Evolutionary conservation across 2,329 filamentous ascomycete genomes (phyloP).

Genomic region (Aureobasidium lini): DNA sequence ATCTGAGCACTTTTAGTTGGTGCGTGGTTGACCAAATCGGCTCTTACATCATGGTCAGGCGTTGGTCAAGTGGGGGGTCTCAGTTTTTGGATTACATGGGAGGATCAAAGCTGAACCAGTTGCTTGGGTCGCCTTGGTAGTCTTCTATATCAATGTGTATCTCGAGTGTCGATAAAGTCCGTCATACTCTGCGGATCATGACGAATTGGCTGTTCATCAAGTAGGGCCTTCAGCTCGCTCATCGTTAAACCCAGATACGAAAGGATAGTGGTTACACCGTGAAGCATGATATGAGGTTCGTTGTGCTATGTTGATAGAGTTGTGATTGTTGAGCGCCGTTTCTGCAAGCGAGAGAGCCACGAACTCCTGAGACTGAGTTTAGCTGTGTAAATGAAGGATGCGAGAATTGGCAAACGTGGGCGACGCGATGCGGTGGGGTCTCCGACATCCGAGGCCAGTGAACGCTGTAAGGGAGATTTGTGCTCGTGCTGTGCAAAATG

Average conservation of each 20-base stretch:
- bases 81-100: background rate
- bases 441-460: background rate
- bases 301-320: background rate
- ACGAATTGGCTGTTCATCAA: background rate
- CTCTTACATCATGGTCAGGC: slow-evolving; percentile 7
- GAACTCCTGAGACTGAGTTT: background rate
- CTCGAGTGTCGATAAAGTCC: background rate
- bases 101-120: background rate
- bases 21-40: background rate
- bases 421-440: background rate
- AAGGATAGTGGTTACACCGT: background rate
- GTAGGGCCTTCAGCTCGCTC: background rate
- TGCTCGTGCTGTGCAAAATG: background rate
- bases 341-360: background rate
- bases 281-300: background rate
- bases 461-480: background rate
- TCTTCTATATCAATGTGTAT: slow-evolving; percentile 8
- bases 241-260: slow-evolving; percentile 1
- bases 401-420: background rate
- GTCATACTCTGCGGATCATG: slow-evolving; percentile 4
- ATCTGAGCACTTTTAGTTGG: background rate
- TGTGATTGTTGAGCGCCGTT: slow-evolving; percentile 2
- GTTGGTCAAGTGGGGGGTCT: background rate
- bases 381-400: background rate
- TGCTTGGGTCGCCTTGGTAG: background rate